Conservation (phyloP, 768 basidiomycete genomes). For the Polyporus arcularius region DNA sequence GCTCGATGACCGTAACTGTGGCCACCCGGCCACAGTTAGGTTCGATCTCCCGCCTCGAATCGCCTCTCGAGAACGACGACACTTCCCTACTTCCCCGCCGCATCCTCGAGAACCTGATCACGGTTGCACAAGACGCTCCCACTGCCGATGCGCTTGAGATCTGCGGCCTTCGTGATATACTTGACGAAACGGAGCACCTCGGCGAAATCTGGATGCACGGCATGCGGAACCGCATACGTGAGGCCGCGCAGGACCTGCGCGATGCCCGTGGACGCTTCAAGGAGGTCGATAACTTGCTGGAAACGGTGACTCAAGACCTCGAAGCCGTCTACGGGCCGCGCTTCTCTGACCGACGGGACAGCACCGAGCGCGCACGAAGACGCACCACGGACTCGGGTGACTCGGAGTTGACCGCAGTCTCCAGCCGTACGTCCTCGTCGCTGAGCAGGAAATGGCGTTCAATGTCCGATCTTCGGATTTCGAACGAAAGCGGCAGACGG, state of each 20-base stretch:
- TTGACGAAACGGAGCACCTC: slow-evolving; percentile 50
- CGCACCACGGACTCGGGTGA: slow-evolving; percentile 64
- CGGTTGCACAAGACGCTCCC: slow-evolving; percentile 42
- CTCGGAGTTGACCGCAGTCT: slow-evolving; percentile 58
- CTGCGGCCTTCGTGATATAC: slow-evolving; percentile 43
- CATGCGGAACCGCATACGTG: slow-evolving; percentile 55
- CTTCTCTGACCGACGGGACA: slow-evolving; percentile 11
- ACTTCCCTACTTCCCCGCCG: slow-evolving; percentile 39
- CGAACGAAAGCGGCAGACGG: neutral
- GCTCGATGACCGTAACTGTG: neutral
- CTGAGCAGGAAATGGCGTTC: slow-evolving; percentile 22
- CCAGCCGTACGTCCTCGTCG: slow-evolving; percentile 18
- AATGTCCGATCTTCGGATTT: slow-evolving; percentile 21
- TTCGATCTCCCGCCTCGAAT: slow-evolving; percentile 2
- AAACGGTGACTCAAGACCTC: slow-evolving; percentile 44
- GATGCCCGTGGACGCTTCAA: slow-evolving; percentile 47
- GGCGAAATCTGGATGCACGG: slow-evolving; percentile 48
- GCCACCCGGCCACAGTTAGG: neutral
- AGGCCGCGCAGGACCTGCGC: slow-evolving; percentile 50
- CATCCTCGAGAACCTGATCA: slow-evolving; percentile 56
- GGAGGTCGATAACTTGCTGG: slow-evolving; percentile 46
- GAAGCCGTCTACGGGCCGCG: slow-evolving; percentile 43
- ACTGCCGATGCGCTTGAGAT: slow-evolving; percentile 36
- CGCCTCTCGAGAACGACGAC: slow-evolving; percentile 42
- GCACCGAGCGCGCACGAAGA: slow-evolving; percentile 32